Conservation (phyloP, 23 red algal species). For the Gracilaria vermiculophylla region DNA sequence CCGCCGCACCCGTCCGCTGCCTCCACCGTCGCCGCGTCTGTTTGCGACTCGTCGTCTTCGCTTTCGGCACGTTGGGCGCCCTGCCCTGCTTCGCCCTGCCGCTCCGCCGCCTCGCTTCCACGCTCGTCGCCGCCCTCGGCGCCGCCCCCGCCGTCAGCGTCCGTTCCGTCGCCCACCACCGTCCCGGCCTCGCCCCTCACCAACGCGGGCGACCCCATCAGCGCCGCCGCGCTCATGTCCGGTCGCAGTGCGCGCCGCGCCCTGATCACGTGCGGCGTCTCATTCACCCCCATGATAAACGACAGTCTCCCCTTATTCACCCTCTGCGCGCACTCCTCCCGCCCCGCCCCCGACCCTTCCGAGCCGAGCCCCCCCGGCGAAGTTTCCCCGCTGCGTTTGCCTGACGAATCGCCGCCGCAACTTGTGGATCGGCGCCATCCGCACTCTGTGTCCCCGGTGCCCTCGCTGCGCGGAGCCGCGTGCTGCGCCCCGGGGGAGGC, state of each 20-base stretch:
- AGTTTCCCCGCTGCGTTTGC: too few relatives aligned
- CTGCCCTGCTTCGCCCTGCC: too few relatives aligned
- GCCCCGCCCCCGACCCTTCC: neutral
- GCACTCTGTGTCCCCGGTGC: too few relatives aligned
- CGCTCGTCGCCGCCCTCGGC: neutral
- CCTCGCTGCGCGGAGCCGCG: too few relatives aligned
- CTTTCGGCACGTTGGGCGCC: too few relatives aligned
- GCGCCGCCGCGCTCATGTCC: neutral
- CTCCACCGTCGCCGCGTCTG: neutral
- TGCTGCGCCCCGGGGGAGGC: too few relatives aligned
- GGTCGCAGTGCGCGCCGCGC: neutral
- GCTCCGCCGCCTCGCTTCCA: neutral
- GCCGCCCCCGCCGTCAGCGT: neutral
- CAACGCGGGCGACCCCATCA: neutral
- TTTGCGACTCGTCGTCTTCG: too few relatives aligned
- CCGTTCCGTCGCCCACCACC: neutral
- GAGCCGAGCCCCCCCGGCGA: too few relatives aligned
- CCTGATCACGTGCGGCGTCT: neutral
- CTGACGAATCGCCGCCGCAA: too few relatives aligned
- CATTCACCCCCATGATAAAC: constrained; percentile 18
- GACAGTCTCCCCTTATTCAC: constrained; percentile 22
- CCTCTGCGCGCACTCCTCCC: neutral
- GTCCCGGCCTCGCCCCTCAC: neutral
- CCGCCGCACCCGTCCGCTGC: neutral
- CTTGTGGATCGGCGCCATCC: too few relatives aligned